phyloP scores from a whole-genome alignment of 768 basidiomycete genomes.

The Termitomyces sp. region DNA sequence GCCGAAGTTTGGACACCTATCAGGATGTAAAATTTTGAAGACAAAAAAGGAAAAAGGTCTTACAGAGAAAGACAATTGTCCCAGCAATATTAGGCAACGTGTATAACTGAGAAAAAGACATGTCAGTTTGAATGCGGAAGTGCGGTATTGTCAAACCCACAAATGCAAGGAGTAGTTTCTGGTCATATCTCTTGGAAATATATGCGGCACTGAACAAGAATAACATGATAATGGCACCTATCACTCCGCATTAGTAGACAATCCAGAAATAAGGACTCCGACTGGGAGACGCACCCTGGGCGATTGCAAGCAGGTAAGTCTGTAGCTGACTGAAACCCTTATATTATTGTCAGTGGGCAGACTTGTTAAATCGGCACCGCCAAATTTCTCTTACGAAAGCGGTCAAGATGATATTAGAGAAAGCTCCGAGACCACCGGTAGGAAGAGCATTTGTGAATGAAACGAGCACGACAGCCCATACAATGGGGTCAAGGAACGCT shows the following conservation, averaged over 20 bases:
- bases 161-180: constrained; percentile 45
- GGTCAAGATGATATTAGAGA: constrained; percentile 51
- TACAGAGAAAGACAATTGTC: constrained; percentile 47
- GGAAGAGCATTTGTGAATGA: constrained; percentile 48
- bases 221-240: constrained; percentile 39
- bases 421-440: constrained; percentile 48
- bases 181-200: constrained; percentile 39
- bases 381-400: constrained; percentile 34
- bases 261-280: constrained; percentile 3
- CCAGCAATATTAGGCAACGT: constrained; percentile 49
- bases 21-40: neutral
- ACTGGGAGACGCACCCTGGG: constrained; percentile 30
- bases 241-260: constrained; percentile 19
- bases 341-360: neutral
- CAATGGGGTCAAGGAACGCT: constrained; percentile 43
- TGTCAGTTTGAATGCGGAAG: neutral
- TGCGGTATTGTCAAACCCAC: constrained; percentile 22
- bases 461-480: constrained; percentile 46
- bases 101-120: constrained; percentile 31
- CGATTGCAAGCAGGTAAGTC: constrained; percentile 52
- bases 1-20: constrained; percentile 37
- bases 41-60: neutral
- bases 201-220: constrained; percentile 44
- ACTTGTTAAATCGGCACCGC: neutral
- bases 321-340: constrained; percentile 48